phyloP scores from a whole-genome alignment of 2,329 filamentous ascomycete genomes.

The Fusarium agapanthi region DNA sequence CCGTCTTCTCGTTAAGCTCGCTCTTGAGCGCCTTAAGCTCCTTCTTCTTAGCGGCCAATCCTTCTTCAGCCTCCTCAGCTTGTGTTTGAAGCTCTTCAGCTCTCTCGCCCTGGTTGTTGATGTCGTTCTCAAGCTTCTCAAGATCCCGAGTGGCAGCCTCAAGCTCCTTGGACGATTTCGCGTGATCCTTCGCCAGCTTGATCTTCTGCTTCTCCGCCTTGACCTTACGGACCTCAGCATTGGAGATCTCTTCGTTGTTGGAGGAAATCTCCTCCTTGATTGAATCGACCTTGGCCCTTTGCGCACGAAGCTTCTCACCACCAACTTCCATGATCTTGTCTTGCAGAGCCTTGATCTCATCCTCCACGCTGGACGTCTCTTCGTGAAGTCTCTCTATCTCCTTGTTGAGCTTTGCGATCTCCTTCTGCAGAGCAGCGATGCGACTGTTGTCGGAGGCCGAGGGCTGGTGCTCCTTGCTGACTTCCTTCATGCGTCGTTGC shows the following conservation, averaged over 20 bases:
- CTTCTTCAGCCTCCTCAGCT: conserved; percentile 84
- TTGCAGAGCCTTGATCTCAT: conserved; percentile 91
- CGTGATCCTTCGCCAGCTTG: conserved; percentile 86
- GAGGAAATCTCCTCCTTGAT: conserved; percentile 86
- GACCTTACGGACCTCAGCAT: conserved; percentile 84
- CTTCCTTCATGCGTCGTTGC: conserved; percentile 84
- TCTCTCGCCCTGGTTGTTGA: conserved; percentile 78
- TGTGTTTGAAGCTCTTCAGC: conserved; percentile 76
- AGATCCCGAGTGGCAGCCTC: conserved; percentile 76
- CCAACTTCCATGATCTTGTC: conserved; percentile 99
- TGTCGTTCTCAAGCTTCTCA: conserved; percentile 80
- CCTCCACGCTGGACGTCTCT: conserved; percentile 89
- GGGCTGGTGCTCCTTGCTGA: conserved; percentile 81
- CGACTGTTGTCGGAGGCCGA: conserved; percentile 83
- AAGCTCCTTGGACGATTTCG: conserved; percentile 82
- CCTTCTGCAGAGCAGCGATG: conserved; percentile 77
- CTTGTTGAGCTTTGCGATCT: conserved; percentile 76
- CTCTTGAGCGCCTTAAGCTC: conserved; percentile 82
- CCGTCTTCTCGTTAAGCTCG: conserved; percentile 85
- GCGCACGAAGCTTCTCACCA: conserved; percentile 88
- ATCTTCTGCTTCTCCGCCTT: conserved; percentile 93
- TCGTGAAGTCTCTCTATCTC: conserved; percentile 82
- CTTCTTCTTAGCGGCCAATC: conserved; percentile 79
- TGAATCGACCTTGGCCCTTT: conserved; percentile 89
- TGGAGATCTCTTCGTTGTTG: conserved; percentile 82